These are phyloP conservation scores for Phialophora verrucosa DNA, from an alignment of 2,329 filamentous ascomycete species.

Conservation along the genomic window DNA sequence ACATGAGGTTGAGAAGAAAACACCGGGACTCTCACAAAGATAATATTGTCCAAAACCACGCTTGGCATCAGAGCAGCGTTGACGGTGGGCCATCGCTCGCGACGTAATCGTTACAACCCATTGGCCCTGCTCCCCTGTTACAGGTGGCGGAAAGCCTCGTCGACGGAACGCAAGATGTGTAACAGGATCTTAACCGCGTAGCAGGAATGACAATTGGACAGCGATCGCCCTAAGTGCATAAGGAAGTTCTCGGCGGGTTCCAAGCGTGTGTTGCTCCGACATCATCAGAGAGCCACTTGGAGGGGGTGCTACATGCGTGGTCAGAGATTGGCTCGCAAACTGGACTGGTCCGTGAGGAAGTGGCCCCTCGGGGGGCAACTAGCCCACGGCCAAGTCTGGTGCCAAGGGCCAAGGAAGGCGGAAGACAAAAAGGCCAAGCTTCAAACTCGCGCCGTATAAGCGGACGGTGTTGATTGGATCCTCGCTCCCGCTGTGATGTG, in stretches of 20 bases:
- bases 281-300: not conserved
- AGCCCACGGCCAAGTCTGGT: not conserved
- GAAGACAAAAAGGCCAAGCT: not conserved
- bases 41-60: not conserved
- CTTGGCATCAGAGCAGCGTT: not conserved
- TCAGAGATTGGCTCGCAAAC: not conserved
- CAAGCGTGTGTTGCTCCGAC: not conserved
- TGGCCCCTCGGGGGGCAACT: not conserved
- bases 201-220: not conserved
- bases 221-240: not conserved
- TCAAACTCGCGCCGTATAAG: not conserved
- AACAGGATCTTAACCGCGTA: not conserved
- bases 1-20: not conserved
- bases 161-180: not conserved
- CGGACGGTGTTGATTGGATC: not conserved
- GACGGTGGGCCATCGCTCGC: not conserved
- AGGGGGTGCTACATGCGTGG: not conserved
- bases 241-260: not conserved
- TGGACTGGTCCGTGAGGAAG: not conserved
- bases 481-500: not conserved
- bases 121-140: not conserved
- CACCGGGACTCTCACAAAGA: not conserved
- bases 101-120: not conserved
- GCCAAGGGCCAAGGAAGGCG: not conserved
- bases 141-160: not conserved